Percentiles rank a stretch among this genome's conserved stretches.
phyloP scores from a whole-genome alignment of 257 asterid genomes.

The Euphrasia confusa region DNA sequence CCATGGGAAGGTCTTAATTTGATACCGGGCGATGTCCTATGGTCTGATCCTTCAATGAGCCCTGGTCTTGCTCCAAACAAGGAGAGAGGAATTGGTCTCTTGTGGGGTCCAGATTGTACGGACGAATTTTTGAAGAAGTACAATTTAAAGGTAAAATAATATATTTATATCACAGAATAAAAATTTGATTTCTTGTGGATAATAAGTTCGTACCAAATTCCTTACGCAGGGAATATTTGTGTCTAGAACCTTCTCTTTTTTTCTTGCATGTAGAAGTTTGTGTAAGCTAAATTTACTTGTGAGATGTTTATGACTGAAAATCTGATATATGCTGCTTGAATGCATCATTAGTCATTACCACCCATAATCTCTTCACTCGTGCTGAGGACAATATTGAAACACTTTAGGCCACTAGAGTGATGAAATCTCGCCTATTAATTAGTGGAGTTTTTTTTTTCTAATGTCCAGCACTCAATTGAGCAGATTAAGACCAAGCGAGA shows the following conservation, averaged over 20 bases:
- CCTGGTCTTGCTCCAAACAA: constrained; percentile 87
- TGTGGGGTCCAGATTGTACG: constrained; percentile 98
- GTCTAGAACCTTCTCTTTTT: neutral
- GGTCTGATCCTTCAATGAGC: constrained; percentile 93
- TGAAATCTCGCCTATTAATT: neutral
- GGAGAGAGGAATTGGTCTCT: constrained; percentile 92
- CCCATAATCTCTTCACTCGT: neutral
- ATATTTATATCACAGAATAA: neutral
- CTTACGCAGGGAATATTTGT: neutral
- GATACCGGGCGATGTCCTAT: constrained; percentile 95
- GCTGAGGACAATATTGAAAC: neutral
- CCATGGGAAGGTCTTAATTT: constrained; percentile 94
- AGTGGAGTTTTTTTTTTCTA: no score
- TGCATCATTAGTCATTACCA: neutral
- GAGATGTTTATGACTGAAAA: neutral
- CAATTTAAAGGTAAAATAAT: constrained; percentile 55
- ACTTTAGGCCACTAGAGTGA: neutral
- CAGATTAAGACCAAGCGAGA: neutral
- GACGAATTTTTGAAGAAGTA: constrained; percentile 77
- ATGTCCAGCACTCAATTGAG: no score
- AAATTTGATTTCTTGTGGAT: neutral
- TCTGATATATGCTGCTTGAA: neutral
- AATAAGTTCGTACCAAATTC: neutral
- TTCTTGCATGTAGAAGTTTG: neutral
- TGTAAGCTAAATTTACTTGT: neutral